Evolutionary conservation across 805 yeast species (phyloP).

Genomic region (Saccharomycopsis capsularis): DNA sequence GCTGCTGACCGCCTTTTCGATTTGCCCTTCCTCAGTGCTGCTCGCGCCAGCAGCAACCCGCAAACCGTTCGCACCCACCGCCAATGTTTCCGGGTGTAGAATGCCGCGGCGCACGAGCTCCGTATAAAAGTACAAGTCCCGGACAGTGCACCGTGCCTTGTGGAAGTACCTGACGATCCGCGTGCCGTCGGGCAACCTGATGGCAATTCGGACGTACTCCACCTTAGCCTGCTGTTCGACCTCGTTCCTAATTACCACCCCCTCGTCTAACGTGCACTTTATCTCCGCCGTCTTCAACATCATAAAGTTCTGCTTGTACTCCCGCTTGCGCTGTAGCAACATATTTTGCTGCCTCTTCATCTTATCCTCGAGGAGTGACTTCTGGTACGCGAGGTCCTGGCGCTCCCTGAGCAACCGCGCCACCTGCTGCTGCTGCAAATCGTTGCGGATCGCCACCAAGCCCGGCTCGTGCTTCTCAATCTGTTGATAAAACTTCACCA

Average conservation of each 20-base stretch:
- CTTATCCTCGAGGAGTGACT: slow-evolving; percentile 62
- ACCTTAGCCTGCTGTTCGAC: too few species aligned
- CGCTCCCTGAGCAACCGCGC: slow-evolving; percentile 54
- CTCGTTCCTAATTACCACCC: too few species aligned
- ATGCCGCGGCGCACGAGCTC: slow-evolving; percentile 40
- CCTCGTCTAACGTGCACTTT: too few species aligned
- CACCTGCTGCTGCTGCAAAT: slow-evolving; percentile 50
- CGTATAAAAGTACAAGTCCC: slow-evolving; percentile 65
- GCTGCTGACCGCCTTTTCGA: too few species aligned
- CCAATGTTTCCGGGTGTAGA: slow-evolving; percentile 13
- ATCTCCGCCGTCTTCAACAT: too few species aligned
- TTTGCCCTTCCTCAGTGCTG: slow-evolving; percentile 6
- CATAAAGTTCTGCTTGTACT: slow-evolving; percentile 59
- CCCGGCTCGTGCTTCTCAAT: slow-evolving; percentile 55
- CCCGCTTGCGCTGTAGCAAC: slow-evolving; percentile 25
- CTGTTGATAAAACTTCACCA: slow-evolving; percentile 39
- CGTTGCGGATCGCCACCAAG: slow-evolving; percentile 53
- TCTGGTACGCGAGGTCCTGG: slow-evolving; percentile 74
- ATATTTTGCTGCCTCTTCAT: slow-evolving; percentile 38
- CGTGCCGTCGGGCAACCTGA: slow-evolving; percentile 56
- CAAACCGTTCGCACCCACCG: not conserved
- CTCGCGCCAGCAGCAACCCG: slow-evolving; percentile 1
- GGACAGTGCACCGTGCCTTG: slow-evolving; percentile 40
- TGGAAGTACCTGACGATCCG: slow-evolving; percentile 47
- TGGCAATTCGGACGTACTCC: slow-evolving; percentile 54